phyloP scores from a whole-genome alignment of 805 yeast species.

The Starmera pachycereana region DNA sequence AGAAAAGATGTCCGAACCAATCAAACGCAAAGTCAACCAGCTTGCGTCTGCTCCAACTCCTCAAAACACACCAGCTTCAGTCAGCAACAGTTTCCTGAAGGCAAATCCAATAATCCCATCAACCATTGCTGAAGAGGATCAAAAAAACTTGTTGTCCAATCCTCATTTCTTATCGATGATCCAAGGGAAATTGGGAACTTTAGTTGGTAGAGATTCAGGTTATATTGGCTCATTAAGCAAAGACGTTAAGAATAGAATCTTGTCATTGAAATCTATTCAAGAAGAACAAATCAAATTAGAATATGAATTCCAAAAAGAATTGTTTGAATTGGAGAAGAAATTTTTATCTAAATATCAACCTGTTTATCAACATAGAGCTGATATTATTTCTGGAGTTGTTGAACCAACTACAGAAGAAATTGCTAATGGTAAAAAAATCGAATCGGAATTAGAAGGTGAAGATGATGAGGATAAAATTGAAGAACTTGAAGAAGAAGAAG shows the following conservation, averaged over 20 bases:
- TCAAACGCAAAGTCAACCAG: constrained; percentile 64
- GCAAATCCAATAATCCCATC: constrained; percentile 50
- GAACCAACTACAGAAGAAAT: constrained; percentile 78
- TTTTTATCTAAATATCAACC: constrained; percentile 67
- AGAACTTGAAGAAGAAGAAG: constrained; percentile 31
- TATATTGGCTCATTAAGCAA: constrained; percentile 72
- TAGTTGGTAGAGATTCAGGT: constrained; percentile 82
- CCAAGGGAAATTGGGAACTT: constrained; percentile 75
- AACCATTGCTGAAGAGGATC: constrained; percentile 54
- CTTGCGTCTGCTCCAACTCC: constrained; percentile 95
- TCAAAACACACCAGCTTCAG: constrained; percentile 93
- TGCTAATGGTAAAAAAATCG: constrained; percentile 64
- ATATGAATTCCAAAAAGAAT: constrained; percentile 83
- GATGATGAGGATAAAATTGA: constrained; percentile 30
- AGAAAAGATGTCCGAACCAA: constrained; percentile 69
- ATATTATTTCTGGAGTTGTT: constrained; percentile 57
- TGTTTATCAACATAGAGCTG: constrained; percentile 60
- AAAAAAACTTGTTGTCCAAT: constrained; percentile 50
- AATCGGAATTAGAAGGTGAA: constrained; percentile 42
- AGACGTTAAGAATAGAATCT: constrained; percentile 63
- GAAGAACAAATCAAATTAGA: constrained; percentile 72
- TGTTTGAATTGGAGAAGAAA: constrained; percentile 77
- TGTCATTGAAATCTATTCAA: constrained; percentile 76
- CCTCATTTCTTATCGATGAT: constrained; percentile 82
- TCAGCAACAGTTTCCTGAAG: constrained; percentile 62